Base-by-base conservation (phyloP, 139 green algal species). In the Eudorina sp. region DNA sequence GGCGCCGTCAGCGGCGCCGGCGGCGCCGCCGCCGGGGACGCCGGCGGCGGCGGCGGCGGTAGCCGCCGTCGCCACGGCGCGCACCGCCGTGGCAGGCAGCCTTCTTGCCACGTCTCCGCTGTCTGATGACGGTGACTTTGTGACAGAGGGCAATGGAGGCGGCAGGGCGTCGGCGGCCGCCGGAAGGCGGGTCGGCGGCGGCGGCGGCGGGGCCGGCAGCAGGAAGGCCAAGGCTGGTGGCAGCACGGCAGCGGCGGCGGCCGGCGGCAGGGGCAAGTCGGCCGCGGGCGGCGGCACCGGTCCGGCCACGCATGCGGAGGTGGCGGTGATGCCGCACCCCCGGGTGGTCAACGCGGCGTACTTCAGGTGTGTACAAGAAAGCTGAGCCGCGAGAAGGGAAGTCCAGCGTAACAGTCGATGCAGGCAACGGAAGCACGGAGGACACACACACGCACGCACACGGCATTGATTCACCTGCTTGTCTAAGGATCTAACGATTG, bases 311-410 rank as follows among this genome's bases (percentile, higher is more conserved):
- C 38, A 48, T n/a, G 75, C 45, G 18, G 72, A 90, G 80, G 4
- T 94, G 60, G 89, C 90, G 34, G 53, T 51, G 21, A 87, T 95
- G 88, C 51, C 14, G 16, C 94, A 95, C 70, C 84, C 87, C 0
- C 68, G 92, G 27, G 92, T 98, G n/a, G 95, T 99, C 78, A 98
- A 98, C 84, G 43, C 88, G 19, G 97, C 96, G 14, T 96, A 94
- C 86, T 99, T 98, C 85, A 95, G 88, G 80, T 86, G 60, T 0
- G 78, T 0, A 4, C 11, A 27, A 3, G n/a, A n/a, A n/a, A n/a
- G n/a, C n/a, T n/a, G n/a, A n/a, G n/a, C n/a, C n/a, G n/a, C n/a
- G n/a, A n/a, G n/a, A n/a, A n/a, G n/a, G n/a, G n/a, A n/a, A n/a
- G n/a, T n/a, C n/a, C n/a, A n/a, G n/a, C n/a, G n/a, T n/a, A n/a